Conservation (phyloP, 164 flowering plant genomes). For the Tetracentron sinense region DNA sequence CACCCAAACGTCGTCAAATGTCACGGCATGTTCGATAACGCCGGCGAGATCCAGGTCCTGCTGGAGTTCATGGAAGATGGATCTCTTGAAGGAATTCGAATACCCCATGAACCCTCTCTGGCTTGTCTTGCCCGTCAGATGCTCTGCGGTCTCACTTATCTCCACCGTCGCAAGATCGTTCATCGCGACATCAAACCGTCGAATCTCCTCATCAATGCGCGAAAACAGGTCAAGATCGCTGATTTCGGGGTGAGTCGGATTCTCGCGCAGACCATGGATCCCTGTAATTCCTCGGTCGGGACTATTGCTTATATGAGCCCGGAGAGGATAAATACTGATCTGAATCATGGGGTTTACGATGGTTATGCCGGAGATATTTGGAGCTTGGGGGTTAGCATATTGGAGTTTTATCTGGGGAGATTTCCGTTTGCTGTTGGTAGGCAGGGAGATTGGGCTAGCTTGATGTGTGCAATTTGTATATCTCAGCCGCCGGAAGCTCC, state of each 20-base stretch:
- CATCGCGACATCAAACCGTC: slow-evolving; percentile 87
- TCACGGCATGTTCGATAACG: slow-evolving; percentile 68
- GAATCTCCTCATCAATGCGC: slow-evolving; percentile 55
- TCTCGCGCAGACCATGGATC: slow-evolving; percentile 72
- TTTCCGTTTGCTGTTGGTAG: slow-evolving; percentile 66
- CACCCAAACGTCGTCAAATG: slow-evolving; percentile 74
- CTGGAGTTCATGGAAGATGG: slow-evolving; percentile 90
- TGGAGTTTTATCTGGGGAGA: slow-evolving; percentile 78
- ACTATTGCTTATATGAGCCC: slow-evolving; percentile 95
- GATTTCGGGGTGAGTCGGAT: slow-evolving; percentile 77
- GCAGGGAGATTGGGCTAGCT: slow-evolving; percentile 88
- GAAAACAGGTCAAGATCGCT: slow-evolving; percentile 64
- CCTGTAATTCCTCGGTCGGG: slow-evolving; percentile 77
- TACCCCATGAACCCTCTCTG: slow-evolving; percentile 44
- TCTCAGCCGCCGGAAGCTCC: slow-evolving; percentile 85
- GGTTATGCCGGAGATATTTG: slow-evolving; percentile 89
- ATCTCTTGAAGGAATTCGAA: slow-evolving; percentile 54
- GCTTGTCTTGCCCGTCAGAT: slow-evolving; percentile 55
- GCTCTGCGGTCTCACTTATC: slow-evolving; percentile 55
- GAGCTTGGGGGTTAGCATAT: slow-evolving; percentile 83
- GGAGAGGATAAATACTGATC: slow-evolving; percentile 78
- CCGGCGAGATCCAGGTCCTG: slow-evolving; percentile 77
- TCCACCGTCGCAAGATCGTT: slow-evolving; percentile 64
- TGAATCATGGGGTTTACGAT: slow-evolving; percentile 69
- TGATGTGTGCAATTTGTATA: slow-evolving; percentile 83